phyloP scores from a whole-genome alignment of 164 flowering plant species.

The Tinospora cordifolia region DNA sequence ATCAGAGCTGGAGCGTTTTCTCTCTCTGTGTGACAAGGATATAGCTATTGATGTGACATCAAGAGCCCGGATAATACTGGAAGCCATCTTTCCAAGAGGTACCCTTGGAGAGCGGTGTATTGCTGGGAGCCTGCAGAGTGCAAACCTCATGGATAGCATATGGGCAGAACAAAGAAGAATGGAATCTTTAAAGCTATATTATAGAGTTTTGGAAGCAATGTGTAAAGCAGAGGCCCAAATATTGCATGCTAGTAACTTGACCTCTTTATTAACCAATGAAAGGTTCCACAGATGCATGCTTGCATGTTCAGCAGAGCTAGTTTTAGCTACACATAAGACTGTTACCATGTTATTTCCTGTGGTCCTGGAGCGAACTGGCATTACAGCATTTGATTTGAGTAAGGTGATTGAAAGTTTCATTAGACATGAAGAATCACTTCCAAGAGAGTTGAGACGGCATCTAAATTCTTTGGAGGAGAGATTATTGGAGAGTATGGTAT shows the following conservation, averaged over 20 bases:
- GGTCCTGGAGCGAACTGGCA: slow-evolving; percentile 89
- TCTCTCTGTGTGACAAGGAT: slow-evolving; percentile 73
- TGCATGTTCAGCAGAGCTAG: slow-evolving; percentile 96
- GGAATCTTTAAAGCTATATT: slow-evolving; percentile 83
- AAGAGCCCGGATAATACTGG: slow-evolving; percentile 77
- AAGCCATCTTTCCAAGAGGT: slow-evolving; percentile 86
- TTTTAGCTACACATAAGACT: slow-evolving; percentile 91
- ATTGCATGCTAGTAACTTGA: slow-evolving; percentile 66
- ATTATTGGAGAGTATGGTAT: slow-evolving; percentile 91
- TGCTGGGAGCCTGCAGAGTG: slow-evolving; percentile 46
- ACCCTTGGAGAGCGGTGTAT: slow-evolving; percentile 50
- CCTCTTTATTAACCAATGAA: slow-evolving; percentile 84
- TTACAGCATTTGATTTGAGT: slow-evolving; percentile 98
- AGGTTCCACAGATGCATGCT: slow-evolving; percentile 99
- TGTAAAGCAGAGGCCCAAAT: slow-evolving; percentile 82
- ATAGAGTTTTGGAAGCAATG: slow-evolving; percentile 86
- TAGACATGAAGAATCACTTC: slow-evolving; percentile 91
- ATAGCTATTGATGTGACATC: slow-evolving; percentile 60
- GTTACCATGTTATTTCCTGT: slow-evolving; percentile 94
- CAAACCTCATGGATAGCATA: slow-evolving; percentile 75
- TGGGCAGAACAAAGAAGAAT: slow-evolving; percentile 94
- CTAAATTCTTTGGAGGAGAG: slow-evolving; percentile 91
- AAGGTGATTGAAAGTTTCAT: slow-evolving; percentile 98
- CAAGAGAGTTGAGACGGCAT: slow-evolving; percentile 88
- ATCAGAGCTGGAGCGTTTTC: slow-evolving; percentile 50